A percentile compares a stretch with the other conserved stretches of the same genome.
phyloP scores from a whole-genome alignment of 805 yeast genomes.

The Candida fluviatilis region DNA sequence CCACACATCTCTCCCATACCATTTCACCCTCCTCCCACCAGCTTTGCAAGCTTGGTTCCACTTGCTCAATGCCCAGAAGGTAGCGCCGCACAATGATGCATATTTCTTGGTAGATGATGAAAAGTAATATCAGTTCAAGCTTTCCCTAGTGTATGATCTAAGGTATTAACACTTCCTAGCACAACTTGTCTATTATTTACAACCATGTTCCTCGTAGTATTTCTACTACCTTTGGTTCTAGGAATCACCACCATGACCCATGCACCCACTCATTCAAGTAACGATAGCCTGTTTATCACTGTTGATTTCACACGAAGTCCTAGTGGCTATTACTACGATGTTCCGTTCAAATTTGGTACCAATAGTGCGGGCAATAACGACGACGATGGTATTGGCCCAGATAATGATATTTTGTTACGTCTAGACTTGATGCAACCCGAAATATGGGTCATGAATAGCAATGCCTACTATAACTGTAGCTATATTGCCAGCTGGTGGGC shows the following conservation, averaged over 20 bases:
- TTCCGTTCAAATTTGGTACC: neutral
- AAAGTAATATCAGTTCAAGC: too few species aligned
- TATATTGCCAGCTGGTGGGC: constrained; percentile 17
- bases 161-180: too few species aligned
- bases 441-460: constrained; percentile 32
- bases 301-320: neutral
- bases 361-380: neutral
- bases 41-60: too few species aligned
- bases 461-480: constrained; percentile 20
- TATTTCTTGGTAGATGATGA: too few species aligned
- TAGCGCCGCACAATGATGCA: too few species aligned
- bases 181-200: too few species aligned
- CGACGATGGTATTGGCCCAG: neutral
- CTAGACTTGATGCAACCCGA: constrained; percentile 36
- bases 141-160: too few species aligned
- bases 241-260: neutral
- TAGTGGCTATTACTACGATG: neutral
- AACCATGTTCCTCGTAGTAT: neutral
- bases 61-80: too few species aligned
- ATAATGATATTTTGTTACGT: constrained; percentile 10
- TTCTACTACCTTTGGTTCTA: neutral
- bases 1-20: too few species aligned
- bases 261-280: neutral
- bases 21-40: too few species aligned
- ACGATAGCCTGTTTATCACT: neutral